Evolutionary conservation across 176 grass and related monocot genomes (phyloP).

Genomic region (Hordeum marinum): DNA sequence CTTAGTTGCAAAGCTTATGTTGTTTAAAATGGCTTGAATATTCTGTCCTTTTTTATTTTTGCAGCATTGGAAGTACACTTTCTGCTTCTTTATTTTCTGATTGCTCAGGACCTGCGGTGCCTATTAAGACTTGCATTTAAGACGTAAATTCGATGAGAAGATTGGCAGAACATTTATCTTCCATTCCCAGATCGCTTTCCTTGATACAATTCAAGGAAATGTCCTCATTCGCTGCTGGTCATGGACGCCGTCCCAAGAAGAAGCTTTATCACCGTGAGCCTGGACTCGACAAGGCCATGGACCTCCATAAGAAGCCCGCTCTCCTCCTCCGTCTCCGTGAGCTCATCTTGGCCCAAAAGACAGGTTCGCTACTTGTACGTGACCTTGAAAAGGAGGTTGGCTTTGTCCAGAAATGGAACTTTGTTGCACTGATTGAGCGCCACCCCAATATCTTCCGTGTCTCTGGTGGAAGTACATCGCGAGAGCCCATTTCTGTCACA

Average conservation of each 20-base stretch:
- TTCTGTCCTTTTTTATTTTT: neutral
- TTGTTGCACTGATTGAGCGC: conserved; percentile 57
- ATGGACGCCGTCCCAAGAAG: conserved; percentile 65
- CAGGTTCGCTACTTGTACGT: conserved; percentile 50
- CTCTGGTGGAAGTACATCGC: conserved; percentile 44
- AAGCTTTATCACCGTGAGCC: conserved; percentile 79
- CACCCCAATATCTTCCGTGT: conserved; percentile 68
- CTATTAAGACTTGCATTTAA: neutral
- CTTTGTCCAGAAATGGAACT: conserved; percentile 84
- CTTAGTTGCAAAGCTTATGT: neutral
- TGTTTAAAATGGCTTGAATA: neutral
- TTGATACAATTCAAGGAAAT: conserved; percentile 36
- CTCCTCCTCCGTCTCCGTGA: conserved; percentile 59
- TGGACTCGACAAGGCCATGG: conserved; percentile 75
- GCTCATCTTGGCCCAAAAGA: conserved; percentile 51
- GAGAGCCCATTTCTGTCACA: conserved; percentile 51
- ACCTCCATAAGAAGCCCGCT: conserved; percentile 76
- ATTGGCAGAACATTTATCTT: neutral
- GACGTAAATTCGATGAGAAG: neutral
- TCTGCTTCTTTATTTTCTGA: conserved; percentile 1
- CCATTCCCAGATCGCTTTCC: neutral
- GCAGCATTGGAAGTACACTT: conserved; percentile 1
- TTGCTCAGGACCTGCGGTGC: neutral
- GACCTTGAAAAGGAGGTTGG: conserved; percentile 88
- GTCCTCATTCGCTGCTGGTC: conserved; percentile 46